phyloP scores from a whole-genome alignment of 1,284 basidiomycete genomes.

The Coriolopsis trogii region DNA sequence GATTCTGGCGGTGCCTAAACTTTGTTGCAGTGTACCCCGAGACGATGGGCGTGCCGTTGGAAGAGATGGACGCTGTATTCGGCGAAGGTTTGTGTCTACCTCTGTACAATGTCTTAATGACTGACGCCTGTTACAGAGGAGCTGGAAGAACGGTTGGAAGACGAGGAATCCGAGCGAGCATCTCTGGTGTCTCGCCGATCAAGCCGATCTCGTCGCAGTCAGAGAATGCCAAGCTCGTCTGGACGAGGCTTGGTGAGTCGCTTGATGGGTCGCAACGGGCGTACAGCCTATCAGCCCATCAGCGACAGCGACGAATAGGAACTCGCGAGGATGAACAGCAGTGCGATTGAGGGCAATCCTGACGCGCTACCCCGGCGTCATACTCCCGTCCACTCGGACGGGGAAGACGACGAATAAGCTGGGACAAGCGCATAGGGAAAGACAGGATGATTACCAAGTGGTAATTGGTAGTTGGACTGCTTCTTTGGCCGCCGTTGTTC shows the following conservation, averaged over 20 bases:
- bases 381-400: constrained; percentile 16
- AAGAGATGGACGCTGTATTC: constrained; percentile 85
- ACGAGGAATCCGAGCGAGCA: constrained; percentile 67
- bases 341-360: constrained; percentile 32
- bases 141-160: constrained; percentile 67
- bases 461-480: constrained; percentile 26
- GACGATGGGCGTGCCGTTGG: constrained; percentile 77
- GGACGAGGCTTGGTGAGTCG: constrained; percentile 51
- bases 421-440: constrained; percentile 15
- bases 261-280: constrained; percentile 49
- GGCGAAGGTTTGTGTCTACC: constrained; percentile 63
- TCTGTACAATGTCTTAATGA: constrained; percentile 9
- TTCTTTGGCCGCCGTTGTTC: constrained; percentile 24
- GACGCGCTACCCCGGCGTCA: constrained; percentile 18
- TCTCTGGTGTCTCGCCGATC: constrained; percentile 53
- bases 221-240: constrained; percentile 24
- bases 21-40: constrained; percentile 76
- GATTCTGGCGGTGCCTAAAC: constrained; percentile 14
- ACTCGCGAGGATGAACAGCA: constrained; percentile 61
- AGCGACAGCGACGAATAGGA: constrained; percentile 62
- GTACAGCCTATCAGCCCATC: constrained; percentile 58
- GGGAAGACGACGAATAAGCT: constrained; percentile 21
- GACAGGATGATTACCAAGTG: constrained; percentile 27
- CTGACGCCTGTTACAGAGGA: constrained; percentile 43
- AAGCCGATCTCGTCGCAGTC: constrained; percentile 38